Base-by-base conservation (phyloP, 2,329 filamentous ascomycete genomes). In the Alternaria brassicicola region DNA sequence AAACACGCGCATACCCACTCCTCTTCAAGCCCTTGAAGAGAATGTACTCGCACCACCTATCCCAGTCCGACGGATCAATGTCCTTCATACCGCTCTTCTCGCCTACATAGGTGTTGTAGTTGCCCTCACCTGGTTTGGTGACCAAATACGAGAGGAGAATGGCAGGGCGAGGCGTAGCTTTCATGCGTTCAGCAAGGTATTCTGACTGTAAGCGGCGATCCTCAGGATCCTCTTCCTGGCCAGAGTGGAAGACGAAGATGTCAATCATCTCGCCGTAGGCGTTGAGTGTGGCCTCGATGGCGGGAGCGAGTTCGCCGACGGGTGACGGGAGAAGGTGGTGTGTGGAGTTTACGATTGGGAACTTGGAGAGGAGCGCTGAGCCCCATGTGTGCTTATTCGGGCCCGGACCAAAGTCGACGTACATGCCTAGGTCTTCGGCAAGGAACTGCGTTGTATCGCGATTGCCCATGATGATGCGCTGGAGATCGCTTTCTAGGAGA, bases 331-430 rank as follows among this genome's bases (percentile, higher is more conserved):
- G 86, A 12, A 99, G 86, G 71, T 99, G 95, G 76, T 99, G 95
- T 21, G 93, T 97, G 1, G 92, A 97, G 80, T 98, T 97, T 59
- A 99, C 78, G 70, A 99, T 99, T 3, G 95, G 95, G 82, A 98
- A 99, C 75, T 98, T 98, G 69, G 93, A 97, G 4, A 99, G 85
- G 42, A 99, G 83, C 21, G 93, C 95, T 9, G 89, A 87, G 50
- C 95, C 95, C 95, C 95, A 99, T 0, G 95, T 99, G 81, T 99
- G 95, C 81, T 98, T 99, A 85, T 99, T 97, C 6, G 95, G 95
- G 2, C 95, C 95, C 28, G 95, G 95, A 54, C 95, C 95, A 72
- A 93, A 97, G 80, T 99, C 95, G 48, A 96, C 93, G 73, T 97
- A 99, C 95, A 99, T 99, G 68, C 95, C 95, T 10, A 99, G 85